phyloP scores from a whole-genome alignment of 805 yeast species.

The Candida krabiensis region DNA sequence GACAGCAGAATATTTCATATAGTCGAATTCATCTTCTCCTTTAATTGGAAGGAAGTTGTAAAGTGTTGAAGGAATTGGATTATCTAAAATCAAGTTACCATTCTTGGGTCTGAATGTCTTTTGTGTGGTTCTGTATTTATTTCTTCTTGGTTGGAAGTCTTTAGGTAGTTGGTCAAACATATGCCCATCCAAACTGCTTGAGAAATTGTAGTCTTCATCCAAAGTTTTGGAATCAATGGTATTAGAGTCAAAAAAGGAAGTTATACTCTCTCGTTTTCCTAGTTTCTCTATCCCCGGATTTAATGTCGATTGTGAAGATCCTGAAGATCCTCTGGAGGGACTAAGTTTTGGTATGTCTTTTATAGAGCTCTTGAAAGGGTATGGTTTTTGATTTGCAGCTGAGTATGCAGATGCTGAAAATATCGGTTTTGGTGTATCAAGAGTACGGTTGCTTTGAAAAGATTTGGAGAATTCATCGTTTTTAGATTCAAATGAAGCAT shows the following conservation, averaged over 20 bases:
- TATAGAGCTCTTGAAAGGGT: conserved; percentile 22
- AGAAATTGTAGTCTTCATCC: conserved; percentile 22
- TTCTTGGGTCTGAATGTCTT: conserved; percentile 74
- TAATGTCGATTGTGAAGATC: conserved; percentile 22
- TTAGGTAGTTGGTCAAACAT: conserved; percentile 31
- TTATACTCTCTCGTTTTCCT: conserved; percentile 15
- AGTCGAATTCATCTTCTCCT: conserved; percentile 89
- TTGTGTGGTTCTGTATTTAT: conserved; percentile 34
- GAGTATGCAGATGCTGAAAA: conserved; percentile 64
- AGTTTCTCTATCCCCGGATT: conserved; percentile 4
- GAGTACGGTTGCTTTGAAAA: conserved; percentile 38
- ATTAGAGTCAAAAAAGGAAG: conserved; percentile 18
- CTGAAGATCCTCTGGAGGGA: conserved; percentile 26
- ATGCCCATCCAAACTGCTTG: conserved; percentile 31
- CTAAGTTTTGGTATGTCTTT: conserved; percentile 24
- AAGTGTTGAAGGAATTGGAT: conserved; percentile 90
- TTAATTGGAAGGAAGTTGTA: conserved; percentile 82
- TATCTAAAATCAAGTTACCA: conserved; percentile 86
- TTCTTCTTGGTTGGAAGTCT: conserved; percentile 38
- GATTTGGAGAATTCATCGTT: conserved; percentile 37
- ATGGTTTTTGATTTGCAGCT: conserved; percentile 45
- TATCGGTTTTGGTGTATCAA: conserved; percentile 66
- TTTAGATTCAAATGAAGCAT: conserved; percentile 19
- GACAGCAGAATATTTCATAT: conserved; percentile 97
- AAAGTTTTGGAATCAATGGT: conserved; percentile 18